Evolutionary conservation across 1,284 basidiomycete species (phyloP).

Genomic region (Rhizopogon parksii): DNA sequence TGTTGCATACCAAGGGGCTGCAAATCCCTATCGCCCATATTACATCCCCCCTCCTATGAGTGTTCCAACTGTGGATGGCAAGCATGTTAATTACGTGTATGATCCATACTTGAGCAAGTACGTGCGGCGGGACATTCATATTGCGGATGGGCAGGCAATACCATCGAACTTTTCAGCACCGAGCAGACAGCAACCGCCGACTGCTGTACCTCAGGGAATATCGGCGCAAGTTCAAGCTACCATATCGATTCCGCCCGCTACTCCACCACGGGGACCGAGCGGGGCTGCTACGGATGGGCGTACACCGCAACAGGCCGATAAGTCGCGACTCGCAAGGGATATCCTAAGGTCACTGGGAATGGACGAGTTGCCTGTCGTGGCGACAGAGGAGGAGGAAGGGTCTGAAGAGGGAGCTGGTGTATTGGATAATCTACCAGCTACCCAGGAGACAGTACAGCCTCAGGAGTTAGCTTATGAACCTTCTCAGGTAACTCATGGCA

Average conservation of each 20-base stretch:
- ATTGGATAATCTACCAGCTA: background rate
- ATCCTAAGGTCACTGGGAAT: conserved; percentile 34
- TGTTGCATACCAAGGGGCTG: background rate
- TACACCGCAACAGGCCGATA: conserved; percentile 33
- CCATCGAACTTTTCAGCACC: background rate
- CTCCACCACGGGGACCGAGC: conserved; percentile 8
- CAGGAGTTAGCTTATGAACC: background rate
- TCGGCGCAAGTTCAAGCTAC: background rate
- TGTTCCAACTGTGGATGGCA: background rate
- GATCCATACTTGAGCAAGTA: background rate
- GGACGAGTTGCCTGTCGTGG: background rate
- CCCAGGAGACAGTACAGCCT: background rate
- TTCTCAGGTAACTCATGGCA: background rate
- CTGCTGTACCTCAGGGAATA: background rate
- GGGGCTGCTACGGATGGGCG: conserved; percentile 10
- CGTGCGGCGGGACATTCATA: too few species aligned
- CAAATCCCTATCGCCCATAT: background rate
- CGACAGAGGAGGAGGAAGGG: conserved; percentile 7
- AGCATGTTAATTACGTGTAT: background rate
- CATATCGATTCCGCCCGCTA: conserved; percentile 3
- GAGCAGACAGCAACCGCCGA: background rate
- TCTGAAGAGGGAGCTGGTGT: background rate
- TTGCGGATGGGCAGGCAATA: background rate
- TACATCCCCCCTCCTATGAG: background rate
- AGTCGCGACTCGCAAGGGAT: conserved; percentile 36